These are phyloP conservation scores for Symbiodinium pilosum DNA, from an alignment of 73 alveolate species.

Conservation along the genomic window DNA sequence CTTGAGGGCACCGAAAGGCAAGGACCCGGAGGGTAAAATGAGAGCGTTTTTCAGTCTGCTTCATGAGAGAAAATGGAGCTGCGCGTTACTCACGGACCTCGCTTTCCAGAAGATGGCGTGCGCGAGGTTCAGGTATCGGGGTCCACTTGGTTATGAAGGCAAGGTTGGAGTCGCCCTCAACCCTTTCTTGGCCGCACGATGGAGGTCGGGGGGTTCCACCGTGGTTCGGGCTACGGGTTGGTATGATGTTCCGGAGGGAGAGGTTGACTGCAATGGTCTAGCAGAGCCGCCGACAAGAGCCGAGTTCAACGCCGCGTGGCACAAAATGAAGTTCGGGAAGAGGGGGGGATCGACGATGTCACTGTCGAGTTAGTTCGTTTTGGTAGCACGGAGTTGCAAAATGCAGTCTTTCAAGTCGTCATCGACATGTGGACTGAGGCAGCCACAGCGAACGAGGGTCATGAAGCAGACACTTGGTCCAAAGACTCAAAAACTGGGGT, in stretches of 20 bases:
- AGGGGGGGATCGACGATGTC: slow-evolving; percentile 23
- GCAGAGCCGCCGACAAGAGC: not conserved
- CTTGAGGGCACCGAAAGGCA: not conserved
- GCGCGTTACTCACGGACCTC: not conserved
- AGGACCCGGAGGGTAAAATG: not conserved
- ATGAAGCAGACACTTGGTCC: not conserved
- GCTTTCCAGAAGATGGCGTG: not conserved
- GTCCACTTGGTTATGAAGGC: not conserved
- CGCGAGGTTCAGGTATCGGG: not conserved
- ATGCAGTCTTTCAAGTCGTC: not conserved
- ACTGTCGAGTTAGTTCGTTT: not conserved
- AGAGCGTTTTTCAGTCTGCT: not conserved
- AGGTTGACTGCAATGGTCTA: no score
- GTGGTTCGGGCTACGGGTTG: not conserved
- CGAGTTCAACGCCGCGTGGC: not conserved
- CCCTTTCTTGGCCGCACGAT: not conserved
- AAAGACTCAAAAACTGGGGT: not conserved
- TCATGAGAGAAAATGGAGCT: not conserved
- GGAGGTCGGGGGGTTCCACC: not conserved
- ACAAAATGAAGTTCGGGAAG: not conserved
- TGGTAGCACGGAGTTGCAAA: not conserved
- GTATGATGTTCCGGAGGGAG: no score
- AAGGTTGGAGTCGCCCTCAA: not conserved
- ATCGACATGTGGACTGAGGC: not conserved
- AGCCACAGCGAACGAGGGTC: not conserved